Evolutionary conservation across 805 yeast species (phyloP), one percentile per base, ranked within the genome.

Genomic region (Candida tibetensis): DNA sequence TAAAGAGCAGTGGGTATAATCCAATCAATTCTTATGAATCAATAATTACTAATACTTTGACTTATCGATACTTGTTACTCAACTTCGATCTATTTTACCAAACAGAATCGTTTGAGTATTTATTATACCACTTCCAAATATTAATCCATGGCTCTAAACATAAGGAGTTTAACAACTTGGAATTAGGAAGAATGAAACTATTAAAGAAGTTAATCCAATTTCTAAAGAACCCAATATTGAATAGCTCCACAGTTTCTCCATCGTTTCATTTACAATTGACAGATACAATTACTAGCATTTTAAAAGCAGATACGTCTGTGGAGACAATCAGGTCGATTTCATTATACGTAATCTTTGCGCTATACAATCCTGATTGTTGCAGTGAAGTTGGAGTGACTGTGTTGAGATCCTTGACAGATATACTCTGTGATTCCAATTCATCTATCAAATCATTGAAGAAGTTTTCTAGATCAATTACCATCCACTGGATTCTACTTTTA

Each of bases 21-120:
- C 65, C 64, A 25, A 41, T 50, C 1, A 62, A 74, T 25, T 78
- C 84, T 0, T 58, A 64, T 23, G 77, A 78, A 5, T 81, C 91
- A 0, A 54, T 81, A 2, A 64, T 87, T 1, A 60, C 65, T 5
- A 80, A 84, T 46, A 68, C 74, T 0, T 42, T 60, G 2, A 83
- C 82, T 0, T 88, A 82, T 51, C 69, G 76, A 25, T 58, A 68
- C 29, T 43, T 68, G 14, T 41, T 66, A 1, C 54, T 87, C 30
- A 67, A 85, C 27, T 67, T 80, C 14, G 89, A 86, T 44, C 71
- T 83, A 44, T 83, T 79, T 38, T 62, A 77, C 15, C 82, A 86
- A 77, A 66, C 67, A 39, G 79, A 76, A 28, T 66, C 80, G 0
- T 62, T 80, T 36, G 64, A 76, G 33, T 74, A 71, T 37, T 57